A percentile compares a stretch with the other conserved stretches of the same genome.
Conservation (phyloP, 371 early-diverging fungal species). For the Mycotypha africana region DNA sequence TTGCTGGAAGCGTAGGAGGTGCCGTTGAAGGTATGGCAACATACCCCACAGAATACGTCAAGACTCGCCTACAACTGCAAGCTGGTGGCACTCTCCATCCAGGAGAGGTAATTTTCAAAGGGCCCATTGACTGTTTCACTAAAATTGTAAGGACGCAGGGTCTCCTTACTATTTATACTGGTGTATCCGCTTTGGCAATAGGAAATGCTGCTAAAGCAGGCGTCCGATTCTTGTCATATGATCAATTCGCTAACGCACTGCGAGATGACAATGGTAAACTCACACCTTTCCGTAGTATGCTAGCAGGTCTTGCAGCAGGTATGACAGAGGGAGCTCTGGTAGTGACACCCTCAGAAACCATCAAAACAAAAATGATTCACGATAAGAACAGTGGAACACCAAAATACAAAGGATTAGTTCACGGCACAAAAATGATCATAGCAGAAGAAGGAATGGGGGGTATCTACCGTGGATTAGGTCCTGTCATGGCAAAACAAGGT, state of each 20-base stretch:
- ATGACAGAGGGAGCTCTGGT: constrained; percentile 81
- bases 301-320: constrained; percentile 89
- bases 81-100: constrained; percentile 43
- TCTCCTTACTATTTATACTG: constrained; percentile 69
- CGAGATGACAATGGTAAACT: constrained; percentile 68
- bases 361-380: constrained; percentile 89
- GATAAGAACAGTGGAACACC: constrained; percentile 64
- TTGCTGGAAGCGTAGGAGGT: constrained; percentile 85
- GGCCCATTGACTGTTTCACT: constrained; percentile 76
- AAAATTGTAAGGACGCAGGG: constrained; percentile 66
- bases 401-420: constrained; percentile 73
- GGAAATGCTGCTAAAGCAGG: constrained; percentile 91
- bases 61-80: constrained; percentile 90
- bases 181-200: constrained; percentile 79
- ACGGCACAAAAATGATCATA: constrained; percentile 65
- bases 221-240: constrained; percentile 87
- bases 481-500: constrained; percentile 90
- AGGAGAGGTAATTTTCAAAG: constrained; percentile 57
- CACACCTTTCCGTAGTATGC: constrained; percentile 57
- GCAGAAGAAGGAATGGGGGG: constrained; percentile 77
- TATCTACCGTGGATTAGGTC: constrained; percentile 82
- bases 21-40: constrained; percentile 83
- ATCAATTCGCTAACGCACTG: constrained; percentile 70
- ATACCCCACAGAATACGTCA: constrained; percentile 92
- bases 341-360: constrained; percentile 89